Conservation (phyloP, 1,284 basidiomycete species). For the Irpex lacteus region DNA sequence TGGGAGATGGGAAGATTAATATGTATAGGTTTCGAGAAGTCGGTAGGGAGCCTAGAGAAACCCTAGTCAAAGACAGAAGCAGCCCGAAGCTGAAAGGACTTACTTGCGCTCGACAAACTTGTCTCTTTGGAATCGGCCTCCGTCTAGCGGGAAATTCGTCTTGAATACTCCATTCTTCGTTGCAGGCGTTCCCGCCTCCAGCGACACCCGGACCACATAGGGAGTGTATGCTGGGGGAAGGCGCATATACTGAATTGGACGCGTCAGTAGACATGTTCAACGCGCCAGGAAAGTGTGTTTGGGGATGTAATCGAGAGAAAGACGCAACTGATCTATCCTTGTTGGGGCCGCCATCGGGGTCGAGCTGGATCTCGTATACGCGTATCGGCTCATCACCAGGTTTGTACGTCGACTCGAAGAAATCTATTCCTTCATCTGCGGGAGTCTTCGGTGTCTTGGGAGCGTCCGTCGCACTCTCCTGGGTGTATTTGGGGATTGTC, state of each 20-base stretch:
- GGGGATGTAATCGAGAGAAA: neutral
- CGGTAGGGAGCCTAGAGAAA: conserved; percentile 62
- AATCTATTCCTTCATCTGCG: conserved; percentile 87
- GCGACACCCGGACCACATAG: conserved; percentile 85
- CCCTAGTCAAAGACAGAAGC: conserved; percentile 9
- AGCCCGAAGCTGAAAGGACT: conserved; percentile 26
- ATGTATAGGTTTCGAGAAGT: conserved; percentile 86
- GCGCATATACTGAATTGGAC: conserved; percentile 80
- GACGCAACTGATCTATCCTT: conserved; percentile 76
- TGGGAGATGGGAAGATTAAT: conserved; percentile 93
- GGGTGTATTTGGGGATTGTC: conserved; percentile 10
- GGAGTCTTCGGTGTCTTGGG: conserved; percentile 76
- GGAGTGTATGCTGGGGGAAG: conserved; percentile 88
- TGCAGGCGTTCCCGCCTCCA: conserved; percentile 87
- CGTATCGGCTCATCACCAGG: conserved; percentile 64
- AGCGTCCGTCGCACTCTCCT: conserved; percentile 7
- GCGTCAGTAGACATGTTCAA: conserved; percentile 11
- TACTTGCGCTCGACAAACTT: conserved; percentile 78
- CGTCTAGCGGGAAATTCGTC: conserved; percentile 93
- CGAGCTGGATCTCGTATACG: conserved; percentile 84
- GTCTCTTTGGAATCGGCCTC: conserved; percentile 79
- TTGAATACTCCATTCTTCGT: conserved; percentile 87
- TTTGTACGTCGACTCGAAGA: conserved; percentile 64
- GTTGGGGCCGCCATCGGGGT: conserved; percentile 86
- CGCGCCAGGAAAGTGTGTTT: neutral